These are phyloP conservation scores for Coprinopsis cinerea DNA, from an alignment of 768 basidiomycete species.

Conservation along the genomic window DNA sequence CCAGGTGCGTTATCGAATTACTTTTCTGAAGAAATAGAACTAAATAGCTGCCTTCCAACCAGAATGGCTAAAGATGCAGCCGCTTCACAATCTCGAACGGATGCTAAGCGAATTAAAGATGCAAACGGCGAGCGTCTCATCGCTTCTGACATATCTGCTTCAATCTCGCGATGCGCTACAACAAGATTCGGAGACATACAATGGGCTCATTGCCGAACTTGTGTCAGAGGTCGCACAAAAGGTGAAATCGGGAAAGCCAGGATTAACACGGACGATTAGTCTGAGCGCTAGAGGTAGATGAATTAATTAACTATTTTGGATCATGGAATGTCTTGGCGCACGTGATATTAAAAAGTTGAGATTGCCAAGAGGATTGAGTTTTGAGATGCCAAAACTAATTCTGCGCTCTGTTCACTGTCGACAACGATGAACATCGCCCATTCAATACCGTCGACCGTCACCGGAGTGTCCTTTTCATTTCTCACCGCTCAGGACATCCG, in stretches of 20 bases:
- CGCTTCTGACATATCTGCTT: constrained; percentile 72
- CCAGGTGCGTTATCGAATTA: constrained; percentile 42
- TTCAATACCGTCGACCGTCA: constrained; percentile 79
- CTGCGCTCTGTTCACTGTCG: not conserved
- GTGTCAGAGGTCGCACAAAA: constrained; percentile 85
- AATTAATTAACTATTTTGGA: not conserved
- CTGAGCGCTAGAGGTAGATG: not conserved
- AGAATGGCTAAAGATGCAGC: constrained; percentile 73
- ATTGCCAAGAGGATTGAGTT: not conserved
- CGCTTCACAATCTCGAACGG: constrained; percentile 59
- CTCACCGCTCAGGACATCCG: constrained; percentile 83
- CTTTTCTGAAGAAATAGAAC: not conserved
- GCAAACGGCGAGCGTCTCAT: constrained; percentile 72
- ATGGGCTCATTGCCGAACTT: constrained; percentile 84
- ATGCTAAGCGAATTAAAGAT: constrained; percentile 60
- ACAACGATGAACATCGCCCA: constrained; percentile 81
- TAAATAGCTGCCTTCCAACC: not conserved
- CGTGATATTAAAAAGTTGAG: constrained; percentile 13
- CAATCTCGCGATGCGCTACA: constrained; percentile 78
- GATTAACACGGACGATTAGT: constrained; percentile 24
- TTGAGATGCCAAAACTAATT: not conserved
- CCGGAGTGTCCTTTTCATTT: constrained; percentile 89
- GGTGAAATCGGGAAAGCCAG: constrained; percentile 59
- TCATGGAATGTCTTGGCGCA: constrained; percentile 2
- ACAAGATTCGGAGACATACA: constrained; percentile 86